Evolutionary conservation across 2,329 filamentous ascomycete species (phyloP), one percentile per base, ranked within the genome.

Genomic region (Ophiostoma tasmaniense): DNA sequence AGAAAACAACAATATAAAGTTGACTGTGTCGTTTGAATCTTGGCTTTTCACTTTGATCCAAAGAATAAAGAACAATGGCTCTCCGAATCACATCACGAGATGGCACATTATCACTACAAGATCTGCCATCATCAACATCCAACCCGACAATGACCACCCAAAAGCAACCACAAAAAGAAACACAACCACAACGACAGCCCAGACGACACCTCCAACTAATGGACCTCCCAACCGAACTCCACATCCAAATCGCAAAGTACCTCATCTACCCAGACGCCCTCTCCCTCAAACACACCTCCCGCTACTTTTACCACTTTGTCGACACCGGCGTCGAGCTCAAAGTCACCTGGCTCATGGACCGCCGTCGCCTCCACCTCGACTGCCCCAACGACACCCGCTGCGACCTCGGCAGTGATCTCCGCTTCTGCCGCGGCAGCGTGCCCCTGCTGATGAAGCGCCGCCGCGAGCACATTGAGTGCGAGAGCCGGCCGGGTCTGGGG

Each of bases 251-350:
- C 68, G 80, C 85, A 39, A 75, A 81, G 13, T 80, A 85, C 68
- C 85, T 91, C 70, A 83, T 83, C 39, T 91, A 91, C 71, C 89
- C 89, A 0, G 89, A 92, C 71, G 89, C 89, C 0, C 81, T 91
- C 1, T 89, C 88, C 0, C 79, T 91, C 20, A 91, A 91, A 74
- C 88, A 91, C 75, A 85, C 85, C 25, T 87, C 79, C 74, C 82
- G 83, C 70, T 82, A 89, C 74, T 88, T 91, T 76, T 88, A 87
- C 78, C 74, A 76, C 65, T 77, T 90, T 1, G 87, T 91, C 71
- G 83, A 88, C 75, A 91, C 89, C 0, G 87, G 87, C 45, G 80
- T 91, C 37, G 77, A 81, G 35, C 80, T 90, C 62, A 90, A 91
- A 75, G 83, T 91, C 14, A 83, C 85, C 69, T 92, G 89, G 89